phyloP scores from a whole-genome alignment of 352 stramenopile genomes.

The Peronosclerospora sorghi region DNA sequence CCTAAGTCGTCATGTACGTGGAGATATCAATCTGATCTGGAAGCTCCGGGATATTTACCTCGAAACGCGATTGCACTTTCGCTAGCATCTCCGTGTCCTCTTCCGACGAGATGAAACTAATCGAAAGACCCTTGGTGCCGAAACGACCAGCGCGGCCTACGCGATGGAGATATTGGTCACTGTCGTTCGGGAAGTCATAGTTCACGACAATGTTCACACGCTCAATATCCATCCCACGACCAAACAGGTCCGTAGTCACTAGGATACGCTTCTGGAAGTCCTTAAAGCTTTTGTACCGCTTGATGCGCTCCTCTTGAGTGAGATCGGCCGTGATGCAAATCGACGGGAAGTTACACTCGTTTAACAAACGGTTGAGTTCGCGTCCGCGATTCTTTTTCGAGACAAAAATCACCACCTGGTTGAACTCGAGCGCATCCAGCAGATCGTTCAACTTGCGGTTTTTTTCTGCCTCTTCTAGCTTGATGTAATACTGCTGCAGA shows the following conservation, averaged over 20 bases:
- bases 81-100: constrained; percentile 96
- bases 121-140: constrained; percentile 99
- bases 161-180: constrained; percentile 99
- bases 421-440: constrained; percentile 99
- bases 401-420: constrained; percentile 99
- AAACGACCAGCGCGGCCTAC: constrained; percentile 98
- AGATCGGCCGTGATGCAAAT: constrained; percentile 99
- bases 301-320: constrained; percentile 96
- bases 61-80: constrained; percentile 98
- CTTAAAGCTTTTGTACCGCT: constrained; percentile 99
- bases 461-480: constrained; percentile 98
- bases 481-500: constrained; percentile 99
- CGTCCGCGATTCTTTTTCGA: constrained; percentile 95
- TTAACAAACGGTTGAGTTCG: constrained; percentile 96
- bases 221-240: constrained; percentile 99
- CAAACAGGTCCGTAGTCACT: constrained; percentile 99
- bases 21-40: constrained; percentile 99
- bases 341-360: constrained; percentile 99
- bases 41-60: constrained; percentile 98
- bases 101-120: constrained; percentile 98
- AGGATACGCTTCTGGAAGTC: constrained; percentile 99
- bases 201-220: constrained; percentile 99
- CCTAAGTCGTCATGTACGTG: constrained; percentile 94
- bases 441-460: constrained; percentile 99
- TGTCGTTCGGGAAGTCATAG: constrained; percentile 99